A percentile compares a stretch with the other conserved stretches of the same genome.
These are phyloP conservation scores for Ceratocystis albifundus DNA, from an alignment of 2,329 filamentous ascomycete genomes.

Conservation along the genomic window DNA sequence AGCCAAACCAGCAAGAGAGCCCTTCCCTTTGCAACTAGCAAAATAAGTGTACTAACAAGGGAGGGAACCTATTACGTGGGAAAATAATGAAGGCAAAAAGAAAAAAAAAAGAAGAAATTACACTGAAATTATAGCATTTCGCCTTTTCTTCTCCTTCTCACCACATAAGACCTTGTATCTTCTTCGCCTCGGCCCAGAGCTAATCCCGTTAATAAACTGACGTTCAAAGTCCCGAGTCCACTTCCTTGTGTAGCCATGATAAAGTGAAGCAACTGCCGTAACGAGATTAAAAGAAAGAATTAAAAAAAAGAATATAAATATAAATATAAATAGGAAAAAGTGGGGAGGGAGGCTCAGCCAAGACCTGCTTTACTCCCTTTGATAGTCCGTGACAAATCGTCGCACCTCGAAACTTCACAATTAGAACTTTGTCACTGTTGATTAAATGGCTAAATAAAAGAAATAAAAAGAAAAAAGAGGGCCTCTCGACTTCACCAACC, in stretches of 20 bases:
- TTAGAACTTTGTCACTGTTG: too few species aligned
- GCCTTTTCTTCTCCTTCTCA: not conserved
- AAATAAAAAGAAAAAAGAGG: too few species aligned
- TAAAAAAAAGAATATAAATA: not conserved
- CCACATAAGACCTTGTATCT: not conserved
- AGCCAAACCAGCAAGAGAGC: not conserved
- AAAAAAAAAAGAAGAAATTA: not conserved
- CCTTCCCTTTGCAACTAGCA: not conserved
- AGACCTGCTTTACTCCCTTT: too few species aligned
- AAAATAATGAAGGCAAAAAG: conserved; percentile 5
- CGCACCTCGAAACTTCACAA: too few species aligned
- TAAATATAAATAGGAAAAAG: too few species aligned
- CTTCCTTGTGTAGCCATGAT: conserved; percentile 1
- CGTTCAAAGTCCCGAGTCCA: not conserved
- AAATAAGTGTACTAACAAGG: not conserved
- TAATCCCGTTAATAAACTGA: not conserved
- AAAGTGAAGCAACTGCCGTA: conserved; percentile 1
- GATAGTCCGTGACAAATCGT: too few species aligned
- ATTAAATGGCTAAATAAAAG: too few species aligned
- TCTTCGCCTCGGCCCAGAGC: not conserved
- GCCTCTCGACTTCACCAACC: too few species aligned
- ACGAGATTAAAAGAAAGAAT: too few species aligned
- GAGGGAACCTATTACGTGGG: not conserved
- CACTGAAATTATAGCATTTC: too few species aligned
- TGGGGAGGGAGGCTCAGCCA: not conserved